These are phyloP conservation scores for Parathielavia appendiculata DNA, from an alignment of 495 filamentous ascomycete genomes.

Conservation along the genomic window DNA sequence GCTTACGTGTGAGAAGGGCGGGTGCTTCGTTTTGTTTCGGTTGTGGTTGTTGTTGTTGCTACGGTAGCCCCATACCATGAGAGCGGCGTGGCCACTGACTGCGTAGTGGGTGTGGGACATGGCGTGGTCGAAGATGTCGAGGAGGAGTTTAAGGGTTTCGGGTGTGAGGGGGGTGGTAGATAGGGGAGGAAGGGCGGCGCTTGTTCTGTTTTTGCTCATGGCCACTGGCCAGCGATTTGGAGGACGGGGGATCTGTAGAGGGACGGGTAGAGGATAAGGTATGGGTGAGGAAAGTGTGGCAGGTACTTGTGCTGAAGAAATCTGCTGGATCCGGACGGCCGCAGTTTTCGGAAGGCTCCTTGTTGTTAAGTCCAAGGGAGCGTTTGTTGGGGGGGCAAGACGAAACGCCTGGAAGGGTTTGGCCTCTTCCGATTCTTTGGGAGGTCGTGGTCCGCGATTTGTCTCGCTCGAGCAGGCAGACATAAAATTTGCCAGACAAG, in stretches of 20 bases:
- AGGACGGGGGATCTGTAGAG: not conserved
- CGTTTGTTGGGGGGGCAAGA: no score
- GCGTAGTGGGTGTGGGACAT: constrained; percentile 38
- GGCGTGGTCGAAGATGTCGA: constrained; percentile 29
- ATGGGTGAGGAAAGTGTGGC: no score
- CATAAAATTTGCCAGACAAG: no score
- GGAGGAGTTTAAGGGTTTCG: constrained; percentile 19
- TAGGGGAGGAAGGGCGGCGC: not conserved
- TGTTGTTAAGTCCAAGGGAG: not conserved
- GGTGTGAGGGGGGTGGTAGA: constrained; percentile 14
- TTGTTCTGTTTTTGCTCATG: not conserved
- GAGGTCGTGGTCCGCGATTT: no score
- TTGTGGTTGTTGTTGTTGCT: not conserved
- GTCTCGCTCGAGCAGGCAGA: no score
- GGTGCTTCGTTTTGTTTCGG: not conserved
- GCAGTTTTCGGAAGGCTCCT: no score
- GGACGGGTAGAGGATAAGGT: no score
- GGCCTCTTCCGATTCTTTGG: no score
- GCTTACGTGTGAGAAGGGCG: constrained; percentile 22
- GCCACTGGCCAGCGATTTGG: no score
- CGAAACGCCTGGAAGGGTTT: no score
- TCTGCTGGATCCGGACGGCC: no score
- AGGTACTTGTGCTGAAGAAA: no score
- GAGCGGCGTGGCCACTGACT: constrained; percentile 36
- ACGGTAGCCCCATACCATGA: constrained; percentile 34